These are phyloP conservation scores for Fomitopsis pinicola DNA, from an alignment of 1,284 basidiomycete genomes.

Conservation along the genomic window DNA sequence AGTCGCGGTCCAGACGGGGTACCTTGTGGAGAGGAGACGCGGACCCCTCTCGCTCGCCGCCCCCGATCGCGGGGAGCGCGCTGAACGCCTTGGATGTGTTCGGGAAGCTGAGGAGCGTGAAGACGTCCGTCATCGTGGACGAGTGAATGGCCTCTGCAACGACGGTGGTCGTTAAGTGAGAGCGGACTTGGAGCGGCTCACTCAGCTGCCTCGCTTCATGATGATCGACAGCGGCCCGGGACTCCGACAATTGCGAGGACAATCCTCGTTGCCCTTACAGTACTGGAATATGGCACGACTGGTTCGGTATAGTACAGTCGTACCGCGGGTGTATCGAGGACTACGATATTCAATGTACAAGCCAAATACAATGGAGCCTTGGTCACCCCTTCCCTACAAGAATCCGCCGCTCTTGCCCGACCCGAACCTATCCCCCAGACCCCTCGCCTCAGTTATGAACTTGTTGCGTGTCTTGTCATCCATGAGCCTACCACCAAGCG, in stretches of 20 bases:
- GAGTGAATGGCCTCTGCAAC: neutral
- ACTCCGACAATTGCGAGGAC: neutral
- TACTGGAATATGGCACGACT: no score
- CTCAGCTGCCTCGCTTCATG: neutral
- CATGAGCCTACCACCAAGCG: constrained; percentile 77
- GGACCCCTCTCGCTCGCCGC: constrained; percentile 36
- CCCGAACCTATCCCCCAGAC: constrained; percentile 79
- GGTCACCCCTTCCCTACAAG: constrained; percentile 23
- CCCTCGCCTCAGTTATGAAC: constrained; percentile 75
- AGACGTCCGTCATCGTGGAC: constrained; percentile 20
- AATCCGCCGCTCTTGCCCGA: constrained; percentile 64
- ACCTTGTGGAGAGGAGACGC: constrained; percentile 63
- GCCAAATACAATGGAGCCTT: neutral
- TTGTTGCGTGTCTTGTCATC: constrained; percentile 75
- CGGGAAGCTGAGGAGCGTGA: constrained; percentile 46
- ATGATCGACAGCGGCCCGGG: neutral
- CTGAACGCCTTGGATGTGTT: constrained; percentile 50
- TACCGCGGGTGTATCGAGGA: neutral
- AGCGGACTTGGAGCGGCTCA: neutral
- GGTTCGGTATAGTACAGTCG: no score
- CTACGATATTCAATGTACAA: neutral
- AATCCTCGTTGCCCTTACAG: neutral
- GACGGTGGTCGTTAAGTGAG: neutral
- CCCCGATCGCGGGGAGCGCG: constrained; percentile 33
- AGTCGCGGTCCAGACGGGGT: constrained; percentile 56